Conservation (phyloP, 73 alveolate species). For the Uronychia binucleata region DNA sequence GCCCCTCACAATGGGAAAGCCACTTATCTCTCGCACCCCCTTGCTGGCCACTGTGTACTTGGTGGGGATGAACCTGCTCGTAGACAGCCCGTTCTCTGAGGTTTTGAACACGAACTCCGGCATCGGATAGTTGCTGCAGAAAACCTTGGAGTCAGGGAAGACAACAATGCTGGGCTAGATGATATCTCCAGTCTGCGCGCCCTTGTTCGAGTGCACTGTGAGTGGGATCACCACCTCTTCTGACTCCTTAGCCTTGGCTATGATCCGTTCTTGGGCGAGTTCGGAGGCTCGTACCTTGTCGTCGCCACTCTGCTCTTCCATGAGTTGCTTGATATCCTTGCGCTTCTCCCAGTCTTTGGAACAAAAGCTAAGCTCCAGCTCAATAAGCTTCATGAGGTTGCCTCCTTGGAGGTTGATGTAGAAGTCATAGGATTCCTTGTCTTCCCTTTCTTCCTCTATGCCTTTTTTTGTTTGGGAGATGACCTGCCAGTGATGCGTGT, state of each 20-base stretch:
- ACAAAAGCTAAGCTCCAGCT: neutral
- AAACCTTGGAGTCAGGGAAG: constrained; percentile 29
- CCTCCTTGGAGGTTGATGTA: neutral
- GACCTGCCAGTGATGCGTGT: neutral
- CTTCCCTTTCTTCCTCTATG: no score
- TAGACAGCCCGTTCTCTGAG: neutral
- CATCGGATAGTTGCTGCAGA: constrained; percentile 42
- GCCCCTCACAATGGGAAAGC: constrained; percentile 48
- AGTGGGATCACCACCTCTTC: constrained; percentile 26
- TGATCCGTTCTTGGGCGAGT: neutral
- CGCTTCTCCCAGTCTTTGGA: neutral
- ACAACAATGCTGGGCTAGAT: constrained; percentile 13
- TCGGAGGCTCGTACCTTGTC: neutral
- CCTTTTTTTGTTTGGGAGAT: no score
- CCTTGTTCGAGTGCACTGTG: constrained; percentile 14
- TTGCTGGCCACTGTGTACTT: constrained; percentile 35
- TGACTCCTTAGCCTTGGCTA: neutral
- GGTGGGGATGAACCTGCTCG: constrained; percentile 8
- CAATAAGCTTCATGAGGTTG: no score
- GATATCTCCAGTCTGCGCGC: constrained; percentile 33
- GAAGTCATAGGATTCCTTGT: neutral
- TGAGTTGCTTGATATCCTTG: neutral
- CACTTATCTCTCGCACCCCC: constrained; percentile 26
- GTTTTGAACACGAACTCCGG: constrained; percentile 45
- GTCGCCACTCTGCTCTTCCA: neutral